Evolutionary conservation across 148 eudicot genomes (phyloP), one percentile per base, ranked within the genome.

Genomic region (Fagopyrum tataricum): DNA sequence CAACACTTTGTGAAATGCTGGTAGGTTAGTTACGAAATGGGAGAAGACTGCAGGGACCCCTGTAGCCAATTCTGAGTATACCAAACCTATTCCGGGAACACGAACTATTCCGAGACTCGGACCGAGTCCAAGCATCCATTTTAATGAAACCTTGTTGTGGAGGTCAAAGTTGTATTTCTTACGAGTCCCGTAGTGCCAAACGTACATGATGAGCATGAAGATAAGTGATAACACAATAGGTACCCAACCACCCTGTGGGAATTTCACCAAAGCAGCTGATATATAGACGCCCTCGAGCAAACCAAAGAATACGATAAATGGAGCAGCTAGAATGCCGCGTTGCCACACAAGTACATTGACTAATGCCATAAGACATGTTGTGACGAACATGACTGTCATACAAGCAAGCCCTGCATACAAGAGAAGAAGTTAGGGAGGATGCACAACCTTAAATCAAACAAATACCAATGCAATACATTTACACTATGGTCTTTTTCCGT

Each of bases 201-300:
- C 84, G 73, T 75, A 86, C 98, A 91, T 91, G 70, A 93, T 68
- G 20, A 78, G 74, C 88, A 89, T 81, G 78, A 93, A 89, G 68
- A 93, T 24, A 71, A 84, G 71, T 6, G 98, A 74, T 44, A 93
- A 83, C 76, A 86, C 80, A 11, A 93, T 76, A 73, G 98, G 93
- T 70, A 93, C 92, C 98, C 98, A 93, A 31, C 98, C 98, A 47
- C 98, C 98, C 80, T 93, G 92, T 72, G 95, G 95, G 61, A 93
- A 88, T 79, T 93, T 91, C 7, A 72, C 85, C 51, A 86, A 55
- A 62, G 98, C 98, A 59, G 96, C 80, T 58, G 91, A 87, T 31
- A 93, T 79, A 81, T 86, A 93, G n/a, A 83, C 70, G 26, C 81
- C 90, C 81, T 93, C 98, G 5, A 93, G 79, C 46, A 84, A 77